phyloP scores from a whole-genome alignment of 345 rosid species.

The Populus tremula region DNA sequence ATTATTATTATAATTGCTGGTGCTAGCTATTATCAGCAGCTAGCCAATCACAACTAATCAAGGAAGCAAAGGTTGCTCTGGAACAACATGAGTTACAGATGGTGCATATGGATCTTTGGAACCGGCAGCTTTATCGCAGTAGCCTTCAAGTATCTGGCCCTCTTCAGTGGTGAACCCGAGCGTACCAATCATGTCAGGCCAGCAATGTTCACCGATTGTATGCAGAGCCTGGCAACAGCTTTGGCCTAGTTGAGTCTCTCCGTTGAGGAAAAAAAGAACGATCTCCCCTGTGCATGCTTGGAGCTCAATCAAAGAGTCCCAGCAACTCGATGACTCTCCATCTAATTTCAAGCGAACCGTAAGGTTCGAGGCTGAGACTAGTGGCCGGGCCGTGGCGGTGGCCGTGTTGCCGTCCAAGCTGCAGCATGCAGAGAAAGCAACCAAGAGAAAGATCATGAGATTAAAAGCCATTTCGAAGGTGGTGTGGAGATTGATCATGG shows the following conservation, averaged over 20 bases:
- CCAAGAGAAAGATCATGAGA: not conserved
- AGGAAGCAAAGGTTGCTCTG: not conserved
- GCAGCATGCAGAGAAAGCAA: slow-evolving; percentile 5
- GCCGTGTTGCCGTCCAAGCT: not conserved
- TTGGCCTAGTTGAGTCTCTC: slow-evolving; percentile 61
- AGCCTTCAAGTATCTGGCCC: slow-evolving; percentile 62
- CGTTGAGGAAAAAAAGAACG: slow-evolving; percentile 65
- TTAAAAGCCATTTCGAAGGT: not conserved
- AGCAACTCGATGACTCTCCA: slow-evolving; percentile 50
- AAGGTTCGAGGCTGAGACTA: slow-evolving; percentile 10
- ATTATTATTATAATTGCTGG: not conserved
- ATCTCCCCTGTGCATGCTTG: slow-evolving; percentile 79
- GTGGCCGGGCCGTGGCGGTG: not conserved
- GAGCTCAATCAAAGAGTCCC: slow-evolving; percentile 71
- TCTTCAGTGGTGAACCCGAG: slow-evolving; percentile 70
- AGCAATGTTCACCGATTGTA: slow-evolving; percentile 46
- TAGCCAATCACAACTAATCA: not conserved
- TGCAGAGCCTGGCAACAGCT: slow-evolving; percentile 64
- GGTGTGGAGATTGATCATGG: not conserved
- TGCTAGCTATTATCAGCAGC: not conserved
- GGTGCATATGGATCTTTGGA: not conserved
- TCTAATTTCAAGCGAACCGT: slow-evolving; percentile 40
- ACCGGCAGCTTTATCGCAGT: slow-evolving; percentile 30
- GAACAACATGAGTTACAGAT: not conserved
- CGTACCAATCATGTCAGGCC: slow-evolving; percentile 57